A percentile compares a stretch with the other conserved stretches of the same genome.
Conservation (phyloP, 73 alveolate species). For the Tetrahymena thermophila region DNA sequence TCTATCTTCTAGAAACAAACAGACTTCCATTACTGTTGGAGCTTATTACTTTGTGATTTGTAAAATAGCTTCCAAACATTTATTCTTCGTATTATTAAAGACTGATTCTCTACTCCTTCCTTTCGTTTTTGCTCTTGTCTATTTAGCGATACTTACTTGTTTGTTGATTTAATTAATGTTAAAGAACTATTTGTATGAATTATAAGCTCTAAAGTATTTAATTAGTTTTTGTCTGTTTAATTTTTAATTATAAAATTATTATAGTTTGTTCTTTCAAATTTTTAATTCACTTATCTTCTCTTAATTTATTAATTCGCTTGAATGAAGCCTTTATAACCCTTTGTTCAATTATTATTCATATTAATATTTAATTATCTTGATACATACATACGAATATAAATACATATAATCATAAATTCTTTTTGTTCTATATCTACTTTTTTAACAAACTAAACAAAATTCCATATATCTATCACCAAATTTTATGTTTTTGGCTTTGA, state of each 20-base stretch:
- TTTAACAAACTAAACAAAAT: background rate
- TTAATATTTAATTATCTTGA: background rate
- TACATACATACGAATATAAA: no score
- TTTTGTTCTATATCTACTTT: background rate
- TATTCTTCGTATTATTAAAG: background rate
- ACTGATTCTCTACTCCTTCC: background rate
- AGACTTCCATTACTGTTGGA: background rate
- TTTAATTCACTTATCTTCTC: background rate
- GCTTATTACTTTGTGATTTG: background rate
- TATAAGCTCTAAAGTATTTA: background rate
- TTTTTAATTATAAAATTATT: background rate
- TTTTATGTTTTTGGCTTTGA: background rate
- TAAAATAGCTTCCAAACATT: background rate
- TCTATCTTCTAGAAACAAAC: background rate
- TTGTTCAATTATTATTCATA: background rate
- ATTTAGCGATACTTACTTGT: background rate
- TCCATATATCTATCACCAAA: background rate
- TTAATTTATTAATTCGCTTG: background rate
- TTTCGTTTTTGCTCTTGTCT: background rate
- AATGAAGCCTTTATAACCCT: background rate
- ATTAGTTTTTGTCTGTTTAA: background rate
- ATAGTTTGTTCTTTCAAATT: background rate
- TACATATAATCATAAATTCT: background rate
- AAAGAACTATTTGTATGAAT: background rate
- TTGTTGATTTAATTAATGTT: background rate